Evolutionary conservation across 768 basidiomycete genomes (phyloP).

Genomic region (Chalciporus piperatus): DNA sequence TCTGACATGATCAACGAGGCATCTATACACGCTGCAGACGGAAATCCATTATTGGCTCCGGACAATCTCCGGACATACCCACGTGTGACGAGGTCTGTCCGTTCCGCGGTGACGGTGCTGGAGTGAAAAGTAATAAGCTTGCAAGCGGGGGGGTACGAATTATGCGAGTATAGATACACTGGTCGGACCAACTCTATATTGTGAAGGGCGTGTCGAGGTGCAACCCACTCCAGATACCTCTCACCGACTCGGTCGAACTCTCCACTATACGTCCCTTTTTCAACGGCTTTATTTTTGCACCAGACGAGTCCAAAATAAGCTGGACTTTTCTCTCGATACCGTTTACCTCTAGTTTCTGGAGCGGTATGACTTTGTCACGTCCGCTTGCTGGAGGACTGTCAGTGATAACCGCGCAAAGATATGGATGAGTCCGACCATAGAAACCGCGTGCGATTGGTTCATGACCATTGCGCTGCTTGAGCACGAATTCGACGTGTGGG

Average conservation of each 20-base stretch:
- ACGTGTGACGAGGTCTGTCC: not conserved
- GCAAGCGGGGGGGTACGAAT: not conserved
- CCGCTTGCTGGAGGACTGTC: conserved; percentile 62
- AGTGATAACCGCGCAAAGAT: conserved; percentile 2
- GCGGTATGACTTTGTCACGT: conserved; percentile 83
- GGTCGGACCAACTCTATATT: conserved; percentile 33
- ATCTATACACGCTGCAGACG: not conserved
- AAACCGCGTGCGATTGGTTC: conserved; percentile 83
- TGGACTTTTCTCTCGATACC: conserved; percentile 76
- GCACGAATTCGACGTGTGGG: conserved; percentile 83
- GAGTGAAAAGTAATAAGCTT: not conserved
- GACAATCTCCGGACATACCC: not conserved
- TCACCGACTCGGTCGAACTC: conserved; percentile 74
- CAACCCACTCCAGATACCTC: conserved; percentile 89
- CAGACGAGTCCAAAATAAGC: conserved; percentile 83
- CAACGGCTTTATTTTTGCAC: conserved; percentile 78
- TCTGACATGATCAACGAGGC: conserved; percentile 18
- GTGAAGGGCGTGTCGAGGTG: conserved; percentile 72
- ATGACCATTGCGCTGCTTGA: conserved; percentile 68
- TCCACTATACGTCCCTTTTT: conserved; percentile 66
- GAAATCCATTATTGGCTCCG: not conserved
- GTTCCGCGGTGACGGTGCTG: not conserved
- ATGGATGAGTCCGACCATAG: conserved; percentile 51
- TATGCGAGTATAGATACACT: not conserved
- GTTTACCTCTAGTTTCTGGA: conserved; percentile 71